Conservation (phyloP, 1,139 yeast genomes). For the Hansenula sp. region DNA sequence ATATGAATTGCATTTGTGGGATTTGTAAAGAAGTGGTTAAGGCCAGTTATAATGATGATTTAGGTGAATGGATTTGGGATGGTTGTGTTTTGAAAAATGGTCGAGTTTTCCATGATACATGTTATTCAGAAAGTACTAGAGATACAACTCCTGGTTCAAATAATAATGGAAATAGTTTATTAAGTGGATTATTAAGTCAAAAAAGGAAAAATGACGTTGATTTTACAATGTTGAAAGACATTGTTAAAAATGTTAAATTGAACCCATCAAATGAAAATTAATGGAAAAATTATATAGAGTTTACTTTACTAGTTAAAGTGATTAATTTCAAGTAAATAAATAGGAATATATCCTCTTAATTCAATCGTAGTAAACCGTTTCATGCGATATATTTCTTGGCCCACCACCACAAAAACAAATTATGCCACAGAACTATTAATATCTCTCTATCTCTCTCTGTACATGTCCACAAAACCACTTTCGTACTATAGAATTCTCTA, state of each 20-base stretch:
- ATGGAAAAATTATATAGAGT: too few relatives aligned
- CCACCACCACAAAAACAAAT: too few relatives aligned
- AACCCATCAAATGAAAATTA: not conserved
- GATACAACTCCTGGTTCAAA: not conserved
- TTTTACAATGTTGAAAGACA: constrained; percentile 11
- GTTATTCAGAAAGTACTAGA: constrained; percentile 65
- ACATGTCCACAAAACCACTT: too few relatives aligned
- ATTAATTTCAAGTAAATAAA: too few relatives aligned
- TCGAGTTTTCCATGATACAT: constrained; percentile 75
- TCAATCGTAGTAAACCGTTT: too few relatives aligned
- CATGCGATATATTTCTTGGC: too few relatives aligned
- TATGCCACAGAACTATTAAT: too few relatives aligned
- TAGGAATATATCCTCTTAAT: too few relatives aligned
- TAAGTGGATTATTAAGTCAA: constrained; percentile 5
- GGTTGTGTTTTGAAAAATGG: constrained; percentile 71
- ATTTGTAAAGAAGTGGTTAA: constrained; percentile 81
- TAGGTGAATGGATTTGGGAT: constrained; percentile 96
- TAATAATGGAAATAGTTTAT: not conserved
- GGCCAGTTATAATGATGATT: constrained; percentile 81
- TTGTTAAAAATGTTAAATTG: constrained; percentile 14
- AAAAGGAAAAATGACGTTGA: constrained; percentile 19
- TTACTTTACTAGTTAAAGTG: too few relatives aligned
- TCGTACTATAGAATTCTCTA: too few relatives aligned
- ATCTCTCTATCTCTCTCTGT: too few relatives aligned
- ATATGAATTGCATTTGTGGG: constrained; percentile 73